A percentile compares a stretch with the other conserved stretches of the same genome.
Evolutionary conservation across 2,329 filamentous ascomycete genomes (phyloP).

Genomic region (Alternaria infectoria): DNA sequence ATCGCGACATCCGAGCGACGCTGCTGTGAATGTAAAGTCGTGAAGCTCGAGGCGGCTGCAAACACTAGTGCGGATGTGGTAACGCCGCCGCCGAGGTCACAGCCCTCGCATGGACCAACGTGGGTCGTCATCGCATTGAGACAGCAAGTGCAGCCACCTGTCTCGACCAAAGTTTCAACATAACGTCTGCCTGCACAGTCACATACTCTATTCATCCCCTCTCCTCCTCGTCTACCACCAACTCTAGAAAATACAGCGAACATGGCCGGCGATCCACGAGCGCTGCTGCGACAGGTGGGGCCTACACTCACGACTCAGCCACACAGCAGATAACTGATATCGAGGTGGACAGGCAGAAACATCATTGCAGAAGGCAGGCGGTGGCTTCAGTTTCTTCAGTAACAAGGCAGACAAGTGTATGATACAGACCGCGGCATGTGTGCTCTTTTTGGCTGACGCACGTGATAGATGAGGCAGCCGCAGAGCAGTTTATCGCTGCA

Average conservation of each 20-base stretch:
- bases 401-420: conserved; percentile 79
- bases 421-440: not conserved
- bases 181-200: conserved; percentile 11
- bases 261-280: conserved; percentile 49
- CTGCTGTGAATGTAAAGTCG: conserved; percentile 25
- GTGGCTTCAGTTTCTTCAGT: conserved; percentile 90
- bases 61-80: conserved; percentile 23
- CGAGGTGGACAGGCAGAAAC: conserved; percentile 77
- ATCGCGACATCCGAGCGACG: not conserved
- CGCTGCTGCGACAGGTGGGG: conserved; percentile 48
- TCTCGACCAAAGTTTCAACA: conserved; percentile 32
- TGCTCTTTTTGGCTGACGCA: conserved; percentile 22
- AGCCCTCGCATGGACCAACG: conserved; percentile 34
- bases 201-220: not conserved
- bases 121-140: conserved; percentile 40
- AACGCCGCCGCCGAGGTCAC: conserved; percentile 27
- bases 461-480: conserved; percentile 72
- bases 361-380: conserved; percentile 71
- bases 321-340: conserved; percentile 36
- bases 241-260: conserved; percentile 17
- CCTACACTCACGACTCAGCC: conserved; percentile 35
- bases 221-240: not conserved
- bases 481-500: conserved; percentile 85
- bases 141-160: conserved; percentile 43
- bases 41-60: conserved; percentile 22